These are phyloP conservation scores for Mycogone perniciosa DNA, from an alignment of 2,329 filamentous ascomycete genomes.

Conservation along the genomic window DNA sequence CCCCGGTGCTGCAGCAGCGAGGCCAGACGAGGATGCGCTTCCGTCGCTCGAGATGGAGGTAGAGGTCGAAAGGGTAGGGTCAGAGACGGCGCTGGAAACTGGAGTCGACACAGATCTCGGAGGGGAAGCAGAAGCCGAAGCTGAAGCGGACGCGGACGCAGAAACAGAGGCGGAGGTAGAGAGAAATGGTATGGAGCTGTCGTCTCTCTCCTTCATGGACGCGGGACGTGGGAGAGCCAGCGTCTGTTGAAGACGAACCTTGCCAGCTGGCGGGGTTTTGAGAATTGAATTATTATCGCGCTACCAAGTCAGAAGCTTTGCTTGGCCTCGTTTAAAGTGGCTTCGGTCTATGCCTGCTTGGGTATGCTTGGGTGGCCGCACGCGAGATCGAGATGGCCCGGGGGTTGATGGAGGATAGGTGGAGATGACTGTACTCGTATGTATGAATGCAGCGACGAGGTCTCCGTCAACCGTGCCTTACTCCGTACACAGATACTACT, in stretches of 20 bases:
- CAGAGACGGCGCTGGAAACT: background rate
- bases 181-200: slow-evolving; percentile 9
- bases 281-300: background rate
- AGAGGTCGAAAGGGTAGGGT: background rate
- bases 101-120: slow-evolving; percentile 7
- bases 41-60: background rate
- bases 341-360: slow-evolving; percentile 7
- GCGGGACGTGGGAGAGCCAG: slow-evolving; percentile 15
- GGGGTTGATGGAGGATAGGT: slow-evolving; percentile 1
- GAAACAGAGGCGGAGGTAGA: slow-evolving; percentile 12
- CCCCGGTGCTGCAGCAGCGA: background rate
- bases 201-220: slow-evolving; percentile 26
- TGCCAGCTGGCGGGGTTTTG: slow-evolving; percentile 8
- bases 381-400: slow-evolving; percentile 11
- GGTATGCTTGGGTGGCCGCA: background rate
- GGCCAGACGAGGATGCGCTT: slow-evolving; percentile 3
- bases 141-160: slow-evolving; percentile 9
- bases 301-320: background rate
- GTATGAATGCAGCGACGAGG: slow-evolving; percentile 4
- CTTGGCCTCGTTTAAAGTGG: background rate
- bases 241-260: slow-evolving; percentile 8
- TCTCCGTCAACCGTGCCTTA: slow-evolving; percentile 6
- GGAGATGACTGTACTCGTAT: background rate
- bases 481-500: background rate
- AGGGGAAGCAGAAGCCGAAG: slow-evolving; percentile 6